phyloP scores from a whole-genome alignment of 2,329 filamentous ascomycete species.

The Pseudopyrenochaeta lycopersici region DNA sequence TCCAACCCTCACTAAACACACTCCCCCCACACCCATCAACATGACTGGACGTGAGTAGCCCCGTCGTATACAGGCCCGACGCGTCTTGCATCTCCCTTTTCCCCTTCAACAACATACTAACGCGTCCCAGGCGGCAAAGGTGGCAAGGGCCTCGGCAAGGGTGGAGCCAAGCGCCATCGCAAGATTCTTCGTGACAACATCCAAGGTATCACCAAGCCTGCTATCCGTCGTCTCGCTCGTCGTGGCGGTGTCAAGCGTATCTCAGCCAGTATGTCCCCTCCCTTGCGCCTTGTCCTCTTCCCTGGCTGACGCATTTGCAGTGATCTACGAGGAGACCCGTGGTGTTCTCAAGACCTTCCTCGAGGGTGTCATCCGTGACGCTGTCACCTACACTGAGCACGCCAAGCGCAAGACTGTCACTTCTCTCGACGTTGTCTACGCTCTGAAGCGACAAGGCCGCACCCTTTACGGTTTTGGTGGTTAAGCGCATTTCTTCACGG shows the following conservation, averaged over 20 bases:
- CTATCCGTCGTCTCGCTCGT: constrained; percentile 64
- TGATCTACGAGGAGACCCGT: constrained; percentile 83
- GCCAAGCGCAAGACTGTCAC: constrained; percentile 84
- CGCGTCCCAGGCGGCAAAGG: constrained; percentile 60
- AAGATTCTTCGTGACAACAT: constrained; percentile 66
- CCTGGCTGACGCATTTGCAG: constrained; percentile 49
- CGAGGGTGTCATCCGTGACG: constrained; percentile 78
- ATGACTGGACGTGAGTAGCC: constrained; percentile 57
- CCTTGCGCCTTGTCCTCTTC: not conserved
- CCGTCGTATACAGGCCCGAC: no score
- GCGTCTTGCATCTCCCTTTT: constrained; percentile 27
- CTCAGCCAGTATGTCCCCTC: constrained; percentile 56
- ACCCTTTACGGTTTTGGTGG: constrained; percentile 89
- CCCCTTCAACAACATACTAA: constrained; percentile 41
- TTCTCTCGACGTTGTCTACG: constrained; percentile 71
- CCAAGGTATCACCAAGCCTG: constrained; percentile 64
- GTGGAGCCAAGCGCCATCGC: constrained; percentile 63
- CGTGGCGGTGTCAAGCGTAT: constrained; percentile 65
- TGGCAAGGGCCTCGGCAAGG: constrained; percentile 64
- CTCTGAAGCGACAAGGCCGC: constrained; percentile 71
- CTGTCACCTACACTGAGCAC: constrained; percentile 81
- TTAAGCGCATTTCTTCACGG: constrained; percentile 62
- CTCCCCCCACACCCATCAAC: constrained; percentile 38
- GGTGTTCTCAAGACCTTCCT: constrained; percentile 82
- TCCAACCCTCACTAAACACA: constrained; percentile 20